Conservation (phyloP, 1,284 basidiomycete species). For the Sporisorium scitamineum region DNA sequence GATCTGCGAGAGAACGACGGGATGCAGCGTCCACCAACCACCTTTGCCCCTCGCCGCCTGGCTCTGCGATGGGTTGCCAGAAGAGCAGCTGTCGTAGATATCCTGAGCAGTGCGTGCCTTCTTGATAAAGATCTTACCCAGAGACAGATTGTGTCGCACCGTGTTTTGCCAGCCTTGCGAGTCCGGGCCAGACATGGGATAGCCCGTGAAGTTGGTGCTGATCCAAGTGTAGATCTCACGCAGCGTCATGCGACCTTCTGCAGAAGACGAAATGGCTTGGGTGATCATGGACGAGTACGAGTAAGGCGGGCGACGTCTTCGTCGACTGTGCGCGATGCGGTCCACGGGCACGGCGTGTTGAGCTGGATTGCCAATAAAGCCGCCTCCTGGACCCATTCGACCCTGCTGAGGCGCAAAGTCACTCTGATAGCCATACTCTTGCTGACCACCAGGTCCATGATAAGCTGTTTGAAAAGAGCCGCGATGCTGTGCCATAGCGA, state of each 20-base stretch:
- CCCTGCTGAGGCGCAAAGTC: slow-evolving; percentile 29
- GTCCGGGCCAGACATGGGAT: slow-evolving; percentile 56
- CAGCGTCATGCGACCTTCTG: slow-evolving; percentile 60
- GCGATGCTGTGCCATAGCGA: slow-evolving; percentile 29
- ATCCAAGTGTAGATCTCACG: slow-evolving; percentile 66
- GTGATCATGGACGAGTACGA: slow-evolving; percentile 65
- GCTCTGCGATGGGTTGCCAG: slow-evolving; percentile 52
- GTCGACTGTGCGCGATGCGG: slow-evolving; percentile 55
- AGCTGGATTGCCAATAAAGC: slow-evolving; percentile 13
- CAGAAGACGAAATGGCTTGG: slow-evolving; percentile 60
- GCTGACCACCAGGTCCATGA: slow-evolving; percentile 7
- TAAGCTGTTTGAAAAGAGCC: slow-evolving; percentile 2
- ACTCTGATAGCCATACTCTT: slow-evolving; percentile 30
- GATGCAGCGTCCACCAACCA: slow-evolving; percentile 60
- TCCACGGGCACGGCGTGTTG: slow-evolving; percentile 39
- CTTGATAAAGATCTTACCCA: slow-evolving; percentile 63
- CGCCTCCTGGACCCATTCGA: slow-evolving; percentile 12
- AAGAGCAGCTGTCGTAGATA: slow-evolving; percentile 59
- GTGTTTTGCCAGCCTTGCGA: slow-evolving; percentile 65
- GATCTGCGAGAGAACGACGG: slow-evolving; percentile 45
- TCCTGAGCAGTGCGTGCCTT: slow-evolving; percentile 54
- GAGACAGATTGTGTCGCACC: slow-evolving; percentile 62
- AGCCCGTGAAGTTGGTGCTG: slow-evolving; percentile 54
- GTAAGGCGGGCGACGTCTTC: slow-evolving; percentile 55
- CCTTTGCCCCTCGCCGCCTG: slow-evolving; percentile 59